Conservation (phyloP, 129 eudicot species). For the Erigeron canadensis region DNA sequence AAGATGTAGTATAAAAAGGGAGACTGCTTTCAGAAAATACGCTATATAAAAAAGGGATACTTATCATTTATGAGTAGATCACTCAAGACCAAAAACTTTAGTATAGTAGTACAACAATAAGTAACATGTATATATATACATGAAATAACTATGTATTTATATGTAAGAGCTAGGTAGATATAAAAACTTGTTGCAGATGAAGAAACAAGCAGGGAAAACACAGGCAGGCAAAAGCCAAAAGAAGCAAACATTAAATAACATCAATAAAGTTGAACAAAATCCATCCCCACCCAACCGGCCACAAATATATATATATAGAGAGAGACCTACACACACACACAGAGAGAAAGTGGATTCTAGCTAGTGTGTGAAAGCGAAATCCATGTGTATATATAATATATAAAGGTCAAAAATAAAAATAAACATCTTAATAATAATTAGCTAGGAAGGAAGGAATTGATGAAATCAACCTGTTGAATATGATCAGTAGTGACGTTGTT, state of each 20-base stretch:
- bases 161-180: constrained; percentile 18
- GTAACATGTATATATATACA: constrained; percentile 7
- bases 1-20: too few species aligned
- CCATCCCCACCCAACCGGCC: constrained; percentile 19
- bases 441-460: constrained; percentile 3
- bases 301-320: too few species aligned
- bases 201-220: constrained; percentile 43
- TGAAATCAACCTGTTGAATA: constrained; percentile 78
- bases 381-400: too few species aligned
- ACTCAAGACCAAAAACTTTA: constrained; percentile 24
- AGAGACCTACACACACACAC: background rate
- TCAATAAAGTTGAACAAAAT: constrained; percentile 23
- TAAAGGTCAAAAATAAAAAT: constrained; percentile 20
- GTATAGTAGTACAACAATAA: constrained; percentile 17
- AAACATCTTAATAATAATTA: constrained; percentile 14
- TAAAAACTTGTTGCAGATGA: constrained; percentile 33
- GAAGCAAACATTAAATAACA: constrained; percentile 27
- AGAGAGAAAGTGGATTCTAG: constrained; percentile 10
- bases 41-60: too few species aligned
- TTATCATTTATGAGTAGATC: constrained; percentile 18
- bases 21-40: too few species aligned
- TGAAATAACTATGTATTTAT: background rate
- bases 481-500: constrained; percentile 99
- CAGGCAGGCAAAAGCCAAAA: constrained; percentile 40
- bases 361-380: constrained; percentile 25